phyloP scores from a whole-genome alignment of 2,329 filamentous ascomycete species.

The Pestalotiopsis fici region DNA sequence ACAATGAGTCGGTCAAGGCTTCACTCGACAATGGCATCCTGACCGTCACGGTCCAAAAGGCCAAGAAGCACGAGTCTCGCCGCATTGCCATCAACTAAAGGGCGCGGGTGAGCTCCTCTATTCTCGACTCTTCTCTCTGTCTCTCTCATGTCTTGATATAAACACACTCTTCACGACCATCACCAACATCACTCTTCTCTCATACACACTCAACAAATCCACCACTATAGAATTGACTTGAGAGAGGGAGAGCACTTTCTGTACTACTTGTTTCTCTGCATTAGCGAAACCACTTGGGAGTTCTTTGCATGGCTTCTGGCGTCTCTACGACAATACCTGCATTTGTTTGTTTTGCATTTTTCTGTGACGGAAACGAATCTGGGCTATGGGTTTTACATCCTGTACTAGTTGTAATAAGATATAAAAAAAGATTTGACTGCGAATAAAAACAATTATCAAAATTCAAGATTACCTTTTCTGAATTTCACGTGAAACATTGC shows the following conservation, averaged over 20 bases:
- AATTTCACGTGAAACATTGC: not conserved
- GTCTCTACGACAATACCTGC: not conserved
- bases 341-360: not conserved
- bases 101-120: too few species aligned
- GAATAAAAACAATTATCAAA: not conserved
- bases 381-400: not conserved
- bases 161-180: not conserved
- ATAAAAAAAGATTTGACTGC: not conserved
- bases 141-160: too few species aligned
- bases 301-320: not conserved
- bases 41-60: constrained; percentile 66
- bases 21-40: constrained; percentile 67
- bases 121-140: too few species aligned
- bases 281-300: not conserved
- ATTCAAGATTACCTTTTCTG: not conserved
- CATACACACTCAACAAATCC: not conserved
- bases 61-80: constrained; percentile 56
- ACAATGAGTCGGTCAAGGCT: constrained; percentile 63
- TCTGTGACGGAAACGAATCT: not conserved
- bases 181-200: too few species aligned
- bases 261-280: not conserved
- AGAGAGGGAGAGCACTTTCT: not conserved
- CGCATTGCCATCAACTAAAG: constrained; percentile 56
- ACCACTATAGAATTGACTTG: not conserved
- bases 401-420: not conserved